Percentiles rank a stretch among this genome's conserved stretches.
These are phyloP conservation scores for Penicillium sp. DNA, from an alignment of 2,329 filamentous ascomycete species.

Conservation along the genomic window DNA sequence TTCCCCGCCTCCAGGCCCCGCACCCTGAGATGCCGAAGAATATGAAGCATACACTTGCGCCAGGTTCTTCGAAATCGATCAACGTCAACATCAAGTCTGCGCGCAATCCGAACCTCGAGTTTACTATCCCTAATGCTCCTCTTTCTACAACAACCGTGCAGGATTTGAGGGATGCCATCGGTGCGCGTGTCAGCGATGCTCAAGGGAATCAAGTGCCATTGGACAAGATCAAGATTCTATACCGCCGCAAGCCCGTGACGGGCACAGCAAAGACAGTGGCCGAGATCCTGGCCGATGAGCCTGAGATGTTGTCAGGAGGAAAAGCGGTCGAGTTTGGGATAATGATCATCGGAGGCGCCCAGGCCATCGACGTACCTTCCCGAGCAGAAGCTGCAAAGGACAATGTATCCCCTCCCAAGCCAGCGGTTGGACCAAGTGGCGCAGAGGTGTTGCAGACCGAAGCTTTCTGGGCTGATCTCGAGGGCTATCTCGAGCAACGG, in stretches of 20 bases:
- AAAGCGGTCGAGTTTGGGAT: constrained; percentile 70
- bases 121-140: constrained; percentile 61
- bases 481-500: constrained; percentile 74
- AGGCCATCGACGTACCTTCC: constrained; percentile 40
- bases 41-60: constrained; percentile 29
- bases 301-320: constrained; percentile 39
- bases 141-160: constrained; percentile 70
- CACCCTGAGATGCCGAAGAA: constrained; percentile 47
- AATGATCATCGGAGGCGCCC: constrained; percentile 79
- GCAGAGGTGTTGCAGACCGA: constrained; percentile 63
- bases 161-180: constrained; percentile 71
- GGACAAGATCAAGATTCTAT: constrained; percentile 82
- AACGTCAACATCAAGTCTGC: constrained; percentile 51
- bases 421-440: constrained; percentile 56
- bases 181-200: constrained; percentile 57
- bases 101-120: constrained; percentile 68
- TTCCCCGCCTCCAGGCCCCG: constrained; percentile 46
- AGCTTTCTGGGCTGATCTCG: constrained; percentile 83
- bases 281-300: constrained; percentile 64
- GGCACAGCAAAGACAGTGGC: constrained; percentile 74
- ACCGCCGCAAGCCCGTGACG: constrained; percentile 79
- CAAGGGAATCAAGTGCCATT: constrained; percentile 38
- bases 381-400: constrained; percentile 33
- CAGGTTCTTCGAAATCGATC: constrained; percentile 42
- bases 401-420: constrained; percentile 27